These are phyloP conservation scores for Suillus discolor DNA, from an alignment of 768 basidiomycete genomes.

Conservation along the genomic window DNA sequence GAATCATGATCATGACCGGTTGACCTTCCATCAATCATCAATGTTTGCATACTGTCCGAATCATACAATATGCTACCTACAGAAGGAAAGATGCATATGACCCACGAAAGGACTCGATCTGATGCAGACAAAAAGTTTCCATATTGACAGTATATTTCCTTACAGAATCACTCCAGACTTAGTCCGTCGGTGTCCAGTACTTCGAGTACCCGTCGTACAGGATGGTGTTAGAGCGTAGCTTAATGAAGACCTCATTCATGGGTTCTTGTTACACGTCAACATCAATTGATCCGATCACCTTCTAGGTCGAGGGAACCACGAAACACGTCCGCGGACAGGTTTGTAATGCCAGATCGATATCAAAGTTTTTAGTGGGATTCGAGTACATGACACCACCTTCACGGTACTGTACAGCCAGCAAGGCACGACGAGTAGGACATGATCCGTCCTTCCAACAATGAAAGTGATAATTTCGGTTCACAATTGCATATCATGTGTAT, in stretches of 20 bases:
- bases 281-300: constrained; percentile 2
- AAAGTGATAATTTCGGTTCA: background rate
- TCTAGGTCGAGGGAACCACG: background rate
- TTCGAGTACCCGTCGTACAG: background rate
- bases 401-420: background rate
- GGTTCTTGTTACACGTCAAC: background rate
- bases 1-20: background rate
- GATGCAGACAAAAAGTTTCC: background rate
- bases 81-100: background rate
- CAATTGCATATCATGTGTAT: background rate
- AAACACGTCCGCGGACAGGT: background rate
- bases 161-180: background rate
- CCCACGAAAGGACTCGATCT: background rate
- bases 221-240: background rate
- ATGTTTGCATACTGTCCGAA: background rate
- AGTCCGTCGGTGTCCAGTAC: background rate
- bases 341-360: background rate
- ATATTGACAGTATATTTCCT: background rate
- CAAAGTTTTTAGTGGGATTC: background rate
- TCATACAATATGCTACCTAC: background rate
- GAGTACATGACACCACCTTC: background rate
- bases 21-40: background rate
- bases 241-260: background rate
- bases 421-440: background rate
- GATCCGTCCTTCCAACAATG: background rate